Conservation (phyloP, 306 rosid genomes). For the Dalbergia oliveri region DNA sequence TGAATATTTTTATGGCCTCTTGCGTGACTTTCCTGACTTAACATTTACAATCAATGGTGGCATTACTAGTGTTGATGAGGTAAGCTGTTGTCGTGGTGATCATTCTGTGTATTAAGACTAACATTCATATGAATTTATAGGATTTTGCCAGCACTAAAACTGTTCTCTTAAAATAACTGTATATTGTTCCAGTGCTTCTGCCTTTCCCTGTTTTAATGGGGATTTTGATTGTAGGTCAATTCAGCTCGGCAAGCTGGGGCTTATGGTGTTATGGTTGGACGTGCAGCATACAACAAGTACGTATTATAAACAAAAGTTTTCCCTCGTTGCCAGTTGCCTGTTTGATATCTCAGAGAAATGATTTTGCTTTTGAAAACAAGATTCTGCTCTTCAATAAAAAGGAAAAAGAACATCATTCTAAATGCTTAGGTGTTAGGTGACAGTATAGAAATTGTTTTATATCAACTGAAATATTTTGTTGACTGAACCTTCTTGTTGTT, state of each 20-base stretch:
- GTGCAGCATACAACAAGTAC: conserved; percentile 86
- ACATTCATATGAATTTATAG: conserved; percentile 2
- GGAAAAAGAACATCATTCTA: background rate
- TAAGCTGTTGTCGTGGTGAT: conserved; percentile 50
- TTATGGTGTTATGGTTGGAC: conserved; percentile 98
- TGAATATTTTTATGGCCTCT: conserved; percentile 86
- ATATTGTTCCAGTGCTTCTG: conserved; percentile 36
- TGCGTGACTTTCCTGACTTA: conserved; percentile 95
- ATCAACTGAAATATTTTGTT: conserved; percentile 12
- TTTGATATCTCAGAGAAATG: conserved; percentile 22
- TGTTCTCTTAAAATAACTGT: conserved; percentile 1
- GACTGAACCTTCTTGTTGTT: conserved; percentile 34
- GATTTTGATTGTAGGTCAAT: conserved; percentile 62
- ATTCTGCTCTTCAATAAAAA: conserved; percentile 34
- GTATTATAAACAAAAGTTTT: background rate
- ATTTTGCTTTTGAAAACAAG: conserved; percentile 29
- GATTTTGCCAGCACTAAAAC: conserved; percentile 8
- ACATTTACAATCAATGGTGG: conserved; percentile 96
- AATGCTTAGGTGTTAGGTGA: conserved; percentile 3
- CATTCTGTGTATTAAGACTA: conserved; percentile 35
- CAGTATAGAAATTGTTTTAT: conserved; percentile 17
- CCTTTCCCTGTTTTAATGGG: conserved; percentile 34
- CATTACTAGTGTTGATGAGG: conserved; percentile 84
- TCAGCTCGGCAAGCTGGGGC: conserved; percentile 88
- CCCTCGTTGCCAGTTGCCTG: background rate